Percentiles rank a stretch among this genome's conserved stretches.
These are phyloP conservation scores for Pterocarpus santalinus DNA, from an alignment of 306 rosid species.

Conservation along the genomic window DNA sequence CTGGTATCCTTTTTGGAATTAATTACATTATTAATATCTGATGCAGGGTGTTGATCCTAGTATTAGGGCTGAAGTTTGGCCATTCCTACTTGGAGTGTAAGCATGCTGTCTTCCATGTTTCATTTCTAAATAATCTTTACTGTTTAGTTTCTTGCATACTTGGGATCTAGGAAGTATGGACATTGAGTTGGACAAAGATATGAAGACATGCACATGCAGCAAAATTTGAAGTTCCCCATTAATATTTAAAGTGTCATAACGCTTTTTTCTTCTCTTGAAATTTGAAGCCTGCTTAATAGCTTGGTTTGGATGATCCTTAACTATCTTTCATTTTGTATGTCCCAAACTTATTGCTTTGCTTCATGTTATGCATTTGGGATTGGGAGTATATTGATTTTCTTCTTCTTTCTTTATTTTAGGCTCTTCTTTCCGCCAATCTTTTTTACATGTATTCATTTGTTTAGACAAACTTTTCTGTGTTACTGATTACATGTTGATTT, in stretches of 20 bases:
- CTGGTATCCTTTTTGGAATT: constrained; percentile 39
- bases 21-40: constrained; percentile 43
- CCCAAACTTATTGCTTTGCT: constrained; percentile 25
- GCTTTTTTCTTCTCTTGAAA: constrained; percentile 14
- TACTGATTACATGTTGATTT: constrained; percentile 47
- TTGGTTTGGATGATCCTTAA: constrained; percentile 23
- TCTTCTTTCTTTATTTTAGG: constrained; percentile 21
- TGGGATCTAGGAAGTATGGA: constrained; percentile 33
- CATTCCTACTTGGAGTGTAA: constrained; percentile 99
- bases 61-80: constrained; percentile 97
- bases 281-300: constrained; percentile 13
- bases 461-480: constrained; percentile 32
- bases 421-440: background rate
- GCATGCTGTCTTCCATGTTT: constrained; percentile 49
- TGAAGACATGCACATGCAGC: constrained; percentile 16
- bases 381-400: constrained; percentile 15
- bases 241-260: constrained; percentile 11
- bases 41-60: constrained; percentile 94
- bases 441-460: constrained; percentile 4
- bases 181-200: constrained; percentile 9
- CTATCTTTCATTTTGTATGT: constrained; percentile 14
- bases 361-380: constrained; percentile 9
- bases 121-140: constrained; percentile 15
- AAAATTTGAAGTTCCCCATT: constrained; percentile 26
- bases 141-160: constrained; percentile 26